Percentiles rank a stretch among this genome's conserved stretches.
Evolutionary conservation across 1,139 yeast species (phyloP).

Genomic region (Oligophagozyma castellii): DNA sequence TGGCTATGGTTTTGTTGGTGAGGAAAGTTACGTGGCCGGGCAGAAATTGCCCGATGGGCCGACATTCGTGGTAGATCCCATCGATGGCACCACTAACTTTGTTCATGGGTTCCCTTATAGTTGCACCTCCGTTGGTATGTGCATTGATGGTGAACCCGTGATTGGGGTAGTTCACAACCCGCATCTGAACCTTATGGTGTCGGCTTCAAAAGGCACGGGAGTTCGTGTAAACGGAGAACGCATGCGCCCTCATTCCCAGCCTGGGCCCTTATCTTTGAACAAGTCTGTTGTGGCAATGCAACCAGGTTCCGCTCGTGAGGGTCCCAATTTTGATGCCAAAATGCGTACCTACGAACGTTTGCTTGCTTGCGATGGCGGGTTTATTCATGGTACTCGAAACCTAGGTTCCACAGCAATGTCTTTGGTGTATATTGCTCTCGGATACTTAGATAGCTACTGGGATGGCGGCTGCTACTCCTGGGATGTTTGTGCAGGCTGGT

Average conservation of each 20-base stretch:
- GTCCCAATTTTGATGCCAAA: conserved; percentile 35
- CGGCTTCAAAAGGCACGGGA: conserved; percentile 40
- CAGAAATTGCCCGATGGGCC: conserved; percentile 36
- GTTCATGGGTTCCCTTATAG: conserved; percentile 46
- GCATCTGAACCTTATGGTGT: conserved; percentile 33
- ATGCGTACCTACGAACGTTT: conserved; percentile 33
- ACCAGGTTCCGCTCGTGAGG: conserved; percentile 45
- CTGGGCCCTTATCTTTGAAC: conserved; percentile 30
- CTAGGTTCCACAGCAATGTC: conserved; percentile 51
- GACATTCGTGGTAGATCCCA: conserved; percentile 48
- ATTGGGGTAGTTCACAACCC: conserved; percentile 52
- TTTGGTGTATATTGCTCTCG: conserved; percentile 40
- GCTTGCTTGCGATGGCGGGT: conserved; percentile 34
- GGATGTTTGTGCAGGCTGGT: conserved; percentile 59
- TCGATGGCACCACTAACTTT: conserved; percentile 51
- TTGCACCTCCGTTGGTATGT: conserved; percentile 45
- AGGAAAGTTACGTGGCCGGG: conserved; percentile 42
- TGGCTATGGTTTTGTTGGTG: conserved; percentile 39
- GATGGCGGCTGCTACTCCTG: conserved; percentile 52
- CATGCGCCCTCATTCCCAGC: conserved; percentile 15
- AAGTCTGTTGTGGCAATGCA: conserved; percentile 44
- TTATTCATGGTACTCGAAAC: conserved; percentile 44
- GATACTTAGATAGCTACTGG: conserved; percentile 45
- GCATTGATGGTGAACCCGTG: conserved; percentile 34
- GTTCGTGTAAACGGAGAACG: conserved; percentile 35